Conservation (phyloP, 73 alveolate species). For the Stentor roeselii region DNA sequence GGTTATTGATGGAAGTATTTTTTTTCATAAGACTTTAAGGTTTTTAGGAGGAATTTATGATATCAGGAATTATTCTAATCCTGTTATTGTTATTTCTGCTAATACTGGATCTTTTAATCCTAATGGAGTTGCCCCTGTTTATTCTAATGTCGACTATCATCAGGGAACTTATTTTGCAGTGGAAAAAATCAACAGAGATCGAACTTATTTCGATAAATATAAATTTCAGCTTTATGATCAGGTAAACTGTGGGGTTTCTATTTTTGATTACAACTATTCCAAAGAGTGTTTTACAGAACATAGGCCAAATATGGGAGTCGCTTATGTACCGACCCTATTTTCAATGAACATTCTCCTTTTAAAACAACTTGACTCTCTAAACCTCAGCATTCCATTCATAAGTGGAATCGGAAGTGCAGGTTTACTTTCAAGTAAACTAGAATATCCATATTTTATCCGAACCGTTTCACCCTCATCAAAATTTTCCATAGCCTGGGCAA, state of each 20-base stretch:
- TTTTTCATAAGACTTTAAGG: background rate
- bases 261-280: background rate
- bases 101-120: background rate
- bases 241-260: background rate
- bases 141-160: background rate
- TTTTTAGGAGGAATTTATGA: background rate
- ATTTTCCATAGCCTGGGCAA: background rate
- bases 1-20: slow-evolving; percentile 29
- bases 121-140: background rate
- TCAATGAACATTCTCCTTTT: background rate
- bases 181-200: background rate
- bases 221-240: background rate
- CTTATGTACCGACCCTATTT: background rate
- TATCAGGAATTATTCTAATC: background rate
- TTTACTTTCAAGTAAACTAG: background rate
- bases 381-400: background rate
- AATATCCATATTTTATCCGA: background rate
- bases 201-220: background rate
- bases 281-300: background rate
- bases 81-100: background rate
- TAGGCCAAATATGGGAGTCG: slow-evolving; percentile 14
- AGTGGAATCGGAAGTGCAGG: background rate
- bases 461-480: background rate
- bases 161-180: slow-evolving; percentile 22
- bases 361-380: background rate